These are phyloP conservation scores for Galeopsis tetrahit DNA, from an alignment of 257 asterid genomes.

Conservation along the genomic window DNA sequence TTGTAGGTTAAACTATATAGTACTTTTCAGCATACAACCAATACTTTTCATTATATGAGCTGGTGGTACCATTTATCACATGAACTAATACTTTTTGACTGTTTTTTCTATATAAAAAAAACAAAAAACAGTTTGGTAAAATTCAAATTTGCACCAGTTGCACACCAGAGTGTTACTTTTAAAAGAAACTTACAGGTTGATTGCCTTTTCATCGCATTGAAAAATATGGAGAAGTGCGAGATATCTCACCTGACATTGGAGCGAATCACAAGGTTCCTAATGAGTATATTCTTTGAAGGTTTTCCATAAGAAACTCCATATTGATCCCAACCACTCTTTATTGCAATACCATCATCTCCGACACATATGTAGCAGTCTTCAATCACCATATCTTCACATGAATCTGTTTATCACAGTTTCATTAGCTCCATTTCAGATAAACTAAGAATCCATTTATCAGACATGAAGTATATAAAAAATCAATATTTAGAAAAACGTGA, in stretches of 20 bases:
- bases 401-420: conserved; percentile 57
- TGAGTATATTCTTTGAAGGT: conserved; percentile 80
- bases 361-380: conserved; percentile 97
- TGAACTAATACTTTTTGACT: too few species aligned
- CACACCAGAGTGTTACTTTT: background rate
- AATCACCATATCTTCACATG: conserved; percentile 89
- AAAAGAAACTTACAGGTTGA: background rate
- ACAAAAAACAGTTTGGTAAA: too few species aligned
- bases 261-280: conserved; percentile 83
- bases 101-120: too few species aligned
- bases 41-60: too few species aligned
- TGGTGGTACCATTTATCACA: too few species aligned
- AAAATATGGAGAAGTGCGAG: conserved; percentile 13
- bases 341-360: conserved; percentile 94
- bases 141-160: too few species aligned
- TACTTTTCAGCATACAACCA: too few species aligned
- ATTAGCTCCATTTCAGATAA: conserved; percentile 22
- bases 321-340: conserved; percentile 99
- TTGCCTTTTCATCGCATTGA: background rate
- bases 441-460: conserved; percentile 9
- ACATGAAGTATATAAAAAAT: background rate
- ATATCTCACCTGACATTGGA: conserved; percentile 86
- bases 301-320: conserved; percentile 77
- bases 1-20: too few species aligned
- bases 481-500: background rate